A percentile compares a stretch with the other conserved stretches of the same genome.
Conservation (phyloP, 1,284 basidiomycete genomes). For the Ceratobasidium sp. region DNA sequence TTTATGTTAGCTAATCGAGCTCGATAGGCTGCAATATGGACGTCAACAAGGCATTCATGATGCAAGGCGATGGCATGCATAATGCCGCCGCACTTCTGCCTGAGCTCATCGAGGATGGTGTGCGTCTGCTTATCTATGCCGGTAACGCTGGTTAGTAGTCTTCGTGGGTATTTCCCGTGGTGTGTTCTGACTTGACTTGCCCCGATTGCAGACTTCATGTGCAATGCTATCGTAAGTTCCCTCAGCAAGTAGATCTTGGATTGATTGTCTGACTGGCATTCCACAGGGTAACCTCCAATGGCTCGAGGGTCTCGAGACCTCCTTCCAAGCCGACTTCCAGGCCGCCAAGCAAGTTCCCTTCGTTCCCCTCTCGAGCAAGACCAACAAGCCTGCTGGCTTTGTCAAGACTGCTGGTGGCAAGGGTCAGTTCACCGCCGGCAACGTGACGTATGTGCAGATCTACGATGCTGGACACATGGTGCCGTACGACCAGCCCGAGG, state of each 20-base stretch:
- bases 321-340: conserved; percentile 54
- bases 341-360: conserved; percentile 53
- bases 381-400: conserved; percentile 59
- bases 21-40: conserved; percentile 57
- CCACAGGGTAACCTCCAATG: conserved; percentile 72
- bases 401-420: conserved; percentile 67
- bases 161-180: background rate
- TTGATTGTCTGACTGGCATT: background rate
- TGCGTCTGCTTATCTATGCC: conserved; percentile 81
- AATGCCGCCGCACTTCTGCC: conserved; percentile 77
- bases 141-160: conserved; percentile 65
- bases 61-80: conserved; percentile 79
- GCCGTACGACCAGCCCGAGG: conserved; percentile 59
- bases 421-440: conserved; percentile 66
- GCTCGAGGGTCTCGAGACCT: conserved; percentile 65
- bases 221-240: conserved; percentile 69
- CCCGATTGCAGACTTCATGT: conserved; percentile 71
- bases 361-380: conserved; percentile 56
- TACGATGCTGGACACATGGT: conserved; percentile 70
- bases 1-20: conserved; percentile 45
- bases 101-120: conserved; percentile 73
- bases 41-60: conserved; percentile 71
- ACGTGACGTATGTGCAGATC: conserved; percentile 75
- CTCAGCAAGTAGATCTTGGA: conserved; percentile 2
- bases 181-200: conserved; percentile 22